phyloP scores from a whole-genome alignment of 2,329 filamentous ascomycete genomes.

The Zasmidium citrigriseum region DNA sequence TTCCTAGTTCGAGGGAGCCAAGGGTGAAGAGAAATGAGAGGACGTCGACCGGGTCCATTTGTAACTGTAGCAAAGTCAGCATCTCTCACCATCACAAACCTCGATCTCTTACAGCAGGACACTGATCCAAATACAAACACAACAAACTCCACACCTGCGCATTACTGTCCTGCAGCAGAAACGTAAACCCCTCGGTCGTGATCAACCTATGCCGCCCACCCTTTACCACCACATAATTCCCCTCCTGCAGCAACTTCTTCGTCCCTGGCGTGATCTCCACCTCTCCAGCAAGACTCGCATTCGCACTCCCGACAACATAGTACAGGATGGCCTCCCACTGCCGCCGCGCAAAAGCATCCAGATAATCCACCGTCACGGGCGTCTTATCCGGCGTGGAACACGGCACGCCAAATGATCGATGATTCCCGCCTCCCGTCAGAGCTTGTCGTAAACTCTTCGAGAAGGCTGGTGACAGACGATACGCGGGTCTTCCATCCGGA shows the following conservation, averaged over 20 bases:
- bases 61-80: constrained; percentile 45
- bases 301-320: constrained; percentile 81
- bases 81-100: background rate
- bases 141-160: constrained; percentile 96
- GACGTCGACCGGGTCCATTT: constrained; percentile 88
- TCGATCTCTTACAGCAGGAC: background rate
- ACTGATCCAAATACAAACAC: constrained; percentile 78
- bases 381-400: constrained; percentile 64
- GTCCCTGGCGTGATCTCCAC: constrained; percentile 66
- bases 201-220: constrained; percentile 57
- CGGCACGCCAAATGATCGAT: constrained; percentile 88
- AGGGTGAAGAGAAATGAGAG: constrained; percentile 95
- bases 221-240: constrained; percentile 69
- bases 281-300: constrained; percentile 51
- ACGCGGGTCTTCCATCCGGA: constrained; percentile 66
- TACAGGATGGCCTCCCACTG: constrained; percentile 97
- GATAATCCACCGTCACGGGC: constrained; percentile 67
- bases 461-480: constrained; percentile 80
- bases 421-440: constrained; percentile 75
- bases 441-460: constrained; percentile 79
- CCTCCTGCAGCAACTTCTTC: constrained; percentile 77
- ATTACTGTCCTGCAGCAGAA: constrained; percentile 91
- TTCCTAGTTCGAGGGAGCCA: constrained; percentile 86
- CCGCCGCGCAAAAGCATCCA: constrained; percentile 81
- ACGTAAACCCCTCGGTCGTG: constrained; percentile 90